Percentiles rank a stretch among this genome's conserved stretches.
phyloP scores from a whole-genome alignment of 257 asterid genomes.

The Solanum chilense region DNA sequence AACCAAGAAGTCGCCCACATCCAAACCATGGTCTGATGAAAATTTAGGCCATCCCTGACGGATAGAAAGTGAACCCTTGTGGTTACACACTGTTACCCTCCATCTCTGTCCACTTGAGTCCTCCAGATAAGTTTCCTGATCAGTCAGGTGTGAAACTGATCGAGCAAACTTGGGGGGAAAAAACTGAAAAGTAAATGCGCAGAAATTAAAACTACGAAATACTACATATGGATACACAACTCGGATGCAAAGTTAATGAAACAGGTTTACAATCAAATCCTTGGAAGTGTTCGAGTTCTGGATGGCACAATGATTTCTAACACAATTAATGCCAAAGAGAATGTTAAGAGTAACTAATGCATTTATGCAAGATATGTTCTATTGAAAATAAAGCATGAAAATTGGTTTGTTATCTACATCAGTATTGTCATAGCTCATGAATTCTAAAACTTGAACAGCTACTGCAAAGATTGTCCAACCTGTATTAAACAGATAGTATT shows the following conservation, averaged over 20 bases:
- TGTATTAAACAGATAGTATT: background rate
- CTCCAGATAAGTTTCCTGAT: conserved; percentile 32
- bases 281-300: background rate
- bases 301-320: background rate
- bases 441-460: background rate
- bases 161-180: conserved; percentile 46
- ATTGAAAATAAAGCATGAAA: background rate
- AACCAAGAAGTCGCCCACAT: conserved; percentile 26
- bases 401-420: background rate
- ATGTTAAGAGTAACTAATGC: background rate
- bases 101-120: conserved; percentile 34
- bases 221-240: background rate
- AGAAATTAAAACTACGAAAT: background rate
- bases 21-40: conserved; percentile 24
- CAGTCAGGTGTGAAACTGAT: conserved; percentile 11
- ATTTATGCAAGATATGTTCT: background rate
- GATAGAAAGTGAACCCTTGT: conserved; percentile 29
- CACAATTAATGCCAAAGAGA: background rate
- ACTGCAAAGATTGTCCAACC: background rate
- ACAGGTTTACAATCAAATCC: background rate
- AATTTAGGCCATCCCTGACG: conserved; percentile 52
- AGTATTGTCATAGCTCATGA: background rate
- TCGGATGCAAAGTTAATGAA: background rate
- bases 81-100: conserved; percentile 22
- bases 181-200: conserved; percentile 29